Evolutionary conservation across 768 basidiomycete species (phyloP).

Genomic region (Holtermannia corniformis): DNA sequence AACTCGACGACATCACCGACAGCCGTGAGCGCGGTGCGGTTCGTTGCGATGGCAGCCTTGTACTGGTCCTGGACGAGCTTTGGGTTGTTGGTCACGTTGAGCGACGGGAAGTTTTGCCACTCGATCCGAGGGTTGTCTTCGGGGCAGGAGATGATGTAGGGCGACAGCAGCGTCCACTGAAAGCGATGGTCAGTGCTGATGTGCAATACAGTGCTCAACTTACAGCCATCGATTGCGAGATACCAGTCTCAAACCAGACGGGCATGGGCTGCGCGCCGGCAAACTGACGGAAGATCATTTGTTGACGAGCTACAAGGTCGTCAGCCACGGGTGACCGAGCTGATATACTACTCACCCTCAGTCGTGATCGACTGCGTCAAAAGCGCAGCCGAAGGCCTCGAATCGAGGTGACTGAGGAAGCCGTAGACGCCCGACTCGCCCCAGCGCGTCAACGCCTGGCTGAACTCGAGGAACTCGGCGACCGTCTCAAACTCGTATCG

Average conservation of each 20-base stretch:
- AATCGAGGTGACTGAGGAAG: slow-evolving; percentile 58
- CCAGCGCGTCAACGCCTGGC: slow-evolving; percentile 48
- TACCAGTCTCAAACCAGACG: slow-evolving; percentile 47
- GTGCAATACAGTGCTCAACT: background rate
- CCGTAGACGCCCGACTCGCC: slow-evolving; percentile 57
- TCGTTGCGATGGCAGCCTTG: slow-evolving; percentile 50
- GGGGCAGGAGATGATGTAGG: slow-evolving; percentile 51
- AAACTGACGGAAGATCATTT: slow-evolving; percentile 58
- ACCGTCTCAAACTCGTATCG: slow-evolving; percentile 50
- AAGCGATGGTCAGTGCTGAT: background rate
- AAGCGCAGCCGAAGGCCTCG: slow-evolving; percentile 49
- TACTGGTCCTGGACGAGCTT: slow-evolving; percentile 34
- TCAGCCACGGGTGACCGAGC: too few species aligned
- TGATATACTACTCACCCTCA: too few species aligned
- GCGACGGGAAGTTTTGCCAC: slow-evolving; percentile 53
- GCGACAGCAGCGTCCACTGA: slow-evolving; percentile 56
- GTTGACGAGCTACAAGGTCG: too few species aligned
- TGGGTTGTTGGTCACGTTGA: slow-evolving; percentile 47
- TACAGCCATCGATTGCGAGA: slow-evolving; percentile 52
- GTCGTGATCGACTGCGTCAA: slow-evolving; percentile 54
- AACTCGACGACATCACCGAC: slow-evolving; percentile 48
- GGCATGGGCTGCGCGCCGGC: slow-evolving; percentile 54
- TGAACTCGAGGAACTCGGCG: slow-evolving; percentile 54
- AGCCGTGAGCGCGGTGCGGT: slow-evolving; percentile 49
- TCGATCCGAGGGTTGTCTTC: slow-evolving; percentile 49